Conservation (phyloP, 1,284 basidiomycete species). For the Malassezia caprae region DNA sequence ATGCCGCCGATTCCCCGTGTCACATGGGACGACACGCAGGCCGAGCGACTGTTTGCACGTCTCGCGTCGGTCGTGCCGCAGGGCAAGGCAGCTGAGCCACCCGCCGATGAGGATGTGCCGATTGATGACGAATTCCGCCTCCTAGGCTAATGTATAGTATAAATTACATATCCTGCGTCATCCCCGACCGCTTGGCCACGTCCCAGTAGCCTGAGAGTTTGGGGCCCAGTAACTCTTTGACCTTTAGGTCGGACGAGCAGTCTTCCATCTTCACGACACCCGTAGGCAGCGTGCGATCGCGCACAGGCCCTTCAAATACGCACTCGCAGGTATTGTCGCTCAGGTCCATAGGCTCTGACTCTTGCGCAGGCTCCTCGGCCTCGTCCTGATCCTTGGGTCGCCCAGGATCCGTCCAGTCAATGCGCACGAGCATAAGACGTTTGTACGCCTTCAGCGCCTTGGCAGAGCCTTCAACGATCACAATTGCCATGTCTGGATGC, state of each 20-base stretch:
- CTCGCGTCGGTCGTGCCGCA: conserved; percentile 17
- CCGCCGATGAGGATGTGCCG: background rate
- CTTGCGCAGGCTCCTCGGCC: conserved; percentile 20
- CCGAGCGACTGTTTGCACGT: conserved; percentile 33
- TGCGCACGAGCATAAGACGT: conserved; percentile 72
- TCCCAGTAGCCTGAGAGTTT: conserved; percentile 87
- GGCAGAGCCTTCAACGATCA: conserved; percentile 82
- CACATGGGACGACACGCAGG: conserved; percentile 32
- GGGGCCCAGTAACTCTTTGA: conserved; percentile 71
- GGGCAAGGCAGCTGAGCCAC: background rate
- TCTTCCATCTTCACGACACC: conserved; percentile 56
- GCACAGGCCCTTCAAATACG: conserved; percentile 82
- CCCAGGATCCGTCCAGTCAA: conserved; percentile 87
- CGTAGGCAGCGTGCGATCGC: conserved; percentile 55
- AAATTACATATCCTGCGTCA: background rate
- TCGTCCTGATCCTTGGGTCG: conserved; percentile 55
- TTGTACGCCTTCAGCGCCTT: conserved; percentile 82
- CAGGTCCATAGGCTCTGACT: conserved; percentile 52
- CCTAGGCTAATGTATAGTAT: conserved; percentile 6
- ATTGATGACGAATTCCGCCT: conserved; percentile 12
- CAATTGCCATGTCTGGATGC: conserved; percentile 74
- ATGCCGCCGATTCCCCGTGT: conserved; percentile 41
- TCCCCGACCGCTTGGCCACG: conserved; percentile 61
- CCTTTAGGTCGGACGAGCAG: conserved; percentile 72
- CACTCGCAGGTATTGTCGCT: conserved; percentile 78